These are phyloP conservation scores for Ceratocystis variospora DNA, from an alignment of 2,329 filamentous ascomycete species.

Conservation along the genomic window DNA sequence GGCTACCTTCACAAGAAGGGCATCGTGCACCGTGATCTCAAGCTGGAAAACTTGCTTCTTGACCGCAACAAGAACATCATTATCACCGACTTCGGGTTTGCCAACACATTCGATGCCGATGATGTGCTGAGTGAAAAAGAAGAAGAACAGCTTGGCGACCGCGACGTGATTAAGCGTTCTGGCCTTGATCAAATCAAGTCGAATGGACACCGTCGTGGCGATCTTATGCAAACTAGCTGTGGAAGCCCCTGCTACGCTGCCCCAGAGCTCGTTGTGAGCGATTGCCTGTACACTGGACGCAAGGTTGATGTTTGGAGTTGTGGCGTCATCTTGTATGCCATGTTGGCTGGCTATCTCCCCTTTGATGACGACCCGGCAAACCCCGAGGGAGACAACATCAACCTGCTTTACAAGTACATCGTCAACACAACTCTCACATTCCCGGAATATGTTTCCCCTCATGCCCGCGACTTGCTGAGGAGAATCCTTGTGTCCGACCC, in stretches of 20 bases:
- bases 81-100: constrained; percentile 98
- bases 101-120: constrained; percentile 83
- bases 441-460: constrained; percentile 95
- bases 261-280: constrained; percentile 90
- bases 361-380: constrained; percentile 98
- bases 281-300: constrained; percentile 89
- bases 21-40: constrained; percentile 92
- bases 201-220: constrained; percentile 68
- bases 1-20: constrained; percentile 97
- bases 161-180: constrained; percentile 73
- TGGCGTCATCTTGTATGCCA: constrained; percentile 95
- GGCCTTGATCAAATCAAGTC: constrained; percentile 68
- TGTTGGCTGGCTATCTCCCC: constrained; percentile 92
- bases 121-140: constrained; percentile 86
- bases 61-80: constrained; percentile 98
- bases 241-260: constrained; percentile 96
- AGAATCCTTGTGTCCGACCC: constrained; percentile 93
- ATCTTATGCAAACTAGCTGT: constrained; percentile 98
- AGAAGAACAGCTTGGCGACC: constrained; percentile 72
- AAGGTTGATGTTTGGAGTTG: constrained; percentile 99
- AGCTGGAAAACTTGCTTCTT: constrained; percentile 86
- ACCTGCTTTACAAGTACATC: constrained; percentile 97
- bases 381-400: constrained; percentile 97
- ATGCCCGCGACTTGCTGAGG: constrained; percentile 81
- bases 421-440: constrained; percentile 94